These are phyloP conservation scores for Angophora floribunda DNA, from an alignment of 345 rosid species.

Conservation along the genomic window DNA sequence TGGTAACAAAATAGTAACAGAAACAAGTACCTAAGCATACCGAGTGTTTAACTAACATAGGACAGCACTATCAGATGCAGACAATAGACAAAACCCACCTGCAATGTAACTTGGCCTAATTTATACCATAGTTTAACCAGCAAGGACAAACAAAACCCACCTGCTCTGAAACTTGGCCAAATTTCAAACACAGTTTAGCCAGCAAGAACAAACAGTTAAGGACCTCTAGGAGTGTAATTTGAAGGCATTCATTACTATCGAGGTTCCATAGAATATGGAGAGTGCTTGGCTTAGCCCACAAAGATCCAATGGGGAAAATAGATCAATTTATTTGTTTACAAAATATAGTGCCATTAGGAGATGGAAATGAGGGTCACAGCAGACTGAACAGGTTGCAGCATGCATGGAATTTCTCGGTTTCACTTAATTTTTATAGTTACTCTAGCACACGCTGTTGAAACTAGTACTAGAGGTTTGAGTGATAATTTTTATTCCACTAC, in stretches of 20 bases:
- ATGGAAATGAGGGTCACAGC: background rate
- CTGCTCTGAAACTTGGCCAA: background rate
- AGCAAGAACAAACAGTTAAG: background rate
- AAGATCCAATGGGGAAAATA: background rate
- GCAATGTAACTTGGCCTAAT: background rate
- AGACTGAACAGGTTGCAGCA: background rate
- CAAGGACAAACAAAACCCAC: background rate
- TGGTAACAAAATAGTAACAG: background rate
- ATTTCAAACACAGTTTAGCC: background rate
- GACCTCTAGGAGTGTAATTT: background rate
- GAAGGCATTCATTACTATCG: background rate
- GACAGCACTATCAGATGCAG: background rate
- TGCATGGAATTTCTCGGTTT: background rate
- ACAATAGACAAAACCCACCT: background rate
- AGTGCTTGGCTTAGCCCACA: background rate
- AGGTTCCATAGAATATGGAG: background rate
- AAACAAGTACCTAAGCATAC: background rate
- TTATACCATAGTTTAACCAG: background rate
- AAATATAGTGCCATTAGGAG: background rate
- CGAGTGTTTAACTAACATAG: background rate
- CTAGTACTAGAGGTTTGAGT: background rate
- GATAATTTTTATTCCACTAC: background rate
- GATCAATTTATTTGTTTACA: background rate
- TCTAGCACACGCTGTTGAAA: background rate
- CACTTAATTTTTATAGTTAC: background rate